Percentiles rank a stretch among this genome's conserved stretches.
Conservation (phyloP, 768 basidiomycete genomes). For the Boletus tomentosulus region DNA sequence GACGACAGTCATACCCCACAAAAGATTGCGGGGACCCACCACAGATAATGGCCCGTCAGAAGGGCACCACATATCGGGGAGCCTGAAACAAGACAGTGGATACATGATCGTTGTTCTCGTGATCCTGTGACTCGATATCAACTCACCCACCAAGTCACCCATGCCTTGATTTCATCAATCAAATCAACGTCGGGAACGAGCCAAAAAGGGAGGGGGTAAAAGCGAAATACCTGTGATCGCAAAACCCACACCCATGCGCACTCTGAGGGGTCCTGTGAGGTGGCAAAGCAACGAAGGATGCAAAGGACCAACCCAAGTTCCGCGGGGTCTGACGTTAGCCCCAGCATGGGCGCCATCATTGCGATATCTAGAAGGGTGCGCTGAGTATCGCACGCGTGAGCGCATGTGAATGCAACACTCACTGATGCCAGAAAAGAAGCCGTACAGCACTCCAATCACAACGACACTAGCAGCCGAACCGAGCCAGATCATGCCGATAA, state of each 20-base stretch:
- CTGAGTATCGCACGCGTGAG: not conserved
- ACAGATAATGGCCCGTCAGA: conserved; percentile 43
- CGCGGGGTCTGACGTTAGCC: conserved; percentile 36
- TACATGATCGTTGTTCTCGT: no score
- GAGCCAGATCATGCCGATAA: conserved; percentile 41
- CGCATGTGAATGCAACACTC: not conserved
- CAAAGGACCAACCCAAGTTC: conserved; percentile 41
- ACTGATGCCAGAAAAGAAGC: conserved; percentile 43
- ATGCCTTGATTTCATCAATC: conserved; percentile 6
- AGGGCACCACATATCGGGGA: conserved; percentile 52
- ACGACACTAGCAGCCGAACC: conserved; percentile 33
- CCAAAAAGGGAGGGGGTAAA: not conserved
- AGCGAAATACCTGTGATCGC: conserved; percentile 34
- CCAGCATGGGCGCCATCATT: conserved; percentile 37
- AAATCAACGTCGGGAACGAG: not conserved
- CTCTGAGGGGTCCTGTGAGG: conserved; percentile 5
- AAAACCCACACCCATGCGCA: conserved; percentile 46
- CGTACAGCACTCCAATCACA: conserved; percentile 40
- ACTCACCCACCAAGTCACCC: not conserved
- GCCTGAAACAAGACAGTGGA: conserved; percentile 25
- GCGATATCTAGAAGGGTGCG: conserved; percentile 26
- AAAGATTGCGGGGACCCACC: conserved; percentile 53
- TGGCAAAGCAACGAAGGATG: not conserved
- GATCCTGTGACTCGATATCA: not conserved
- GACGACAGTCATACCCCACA: not conserved